Base-by-base conservation (phyloP, 2,329 filamentous ascomycete genomes). In the Ophiostoma novo-ulmi region DNA sequence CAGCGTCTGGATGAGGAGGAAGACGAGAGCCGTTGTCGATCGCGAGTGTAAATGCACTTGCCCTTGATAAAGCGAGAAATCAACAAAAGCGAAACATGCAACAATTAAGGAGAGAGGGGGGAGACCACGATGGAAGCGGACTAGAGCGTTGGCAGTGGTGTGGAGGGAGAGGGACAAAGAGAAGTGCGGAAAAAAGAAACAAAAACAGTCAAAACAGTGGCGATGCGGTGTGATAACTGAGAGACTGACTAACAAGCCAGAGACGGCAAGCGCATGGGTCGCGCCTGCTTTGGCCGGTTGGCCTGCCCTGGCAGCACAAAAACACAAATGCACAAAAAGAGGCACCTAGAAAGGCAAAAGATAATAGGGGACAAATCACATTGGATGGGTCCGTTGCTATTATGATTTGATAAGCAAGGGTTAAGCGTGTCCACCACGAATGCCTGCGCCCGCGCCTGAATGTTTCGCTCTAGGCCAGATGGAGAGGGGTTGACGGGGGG, bases 91-190 rank as follows among this genome's bases (percentile, higher is more conserved):
- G n/a, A 39, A 65, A 65, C 63, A 65, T 41, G 63, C 63, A 65
- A 65, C 63, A 65, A 65, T 65, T 65, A 65, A 65, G 63, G 63
- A 65, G 63, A 65, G 63, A 65, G 63, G n/a, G 26, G 55, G 63
- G 63, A 36, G 36, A 65, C 36, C 11, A 36, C 20, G 31, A 36
- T 65, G 17, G 31, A 65, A 65, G 36, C 35, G 36, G 36, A 39
- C 35, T 39, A 39, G 31, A 64, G 61, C 61, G 61, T 38, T 65
- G 36, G 36, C 36, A 39, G 36, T n/a, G 36, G 17, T 39, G 35
- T n/a, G 35, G 31, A 36, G 35, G 36, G 36, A 36, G 39, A 65
- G 61, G 35, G 35, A 65, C 61, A 65, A 65, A n/a, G 36, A 65
- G 36, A 65, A n/a, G 35, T 65, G 58, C 58, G 58, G 58, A n/a